phyloP scores from a whole-genome alignment of 2,329 filamentous ascomycete genomes.

The Fusarium sp. region DNA sequence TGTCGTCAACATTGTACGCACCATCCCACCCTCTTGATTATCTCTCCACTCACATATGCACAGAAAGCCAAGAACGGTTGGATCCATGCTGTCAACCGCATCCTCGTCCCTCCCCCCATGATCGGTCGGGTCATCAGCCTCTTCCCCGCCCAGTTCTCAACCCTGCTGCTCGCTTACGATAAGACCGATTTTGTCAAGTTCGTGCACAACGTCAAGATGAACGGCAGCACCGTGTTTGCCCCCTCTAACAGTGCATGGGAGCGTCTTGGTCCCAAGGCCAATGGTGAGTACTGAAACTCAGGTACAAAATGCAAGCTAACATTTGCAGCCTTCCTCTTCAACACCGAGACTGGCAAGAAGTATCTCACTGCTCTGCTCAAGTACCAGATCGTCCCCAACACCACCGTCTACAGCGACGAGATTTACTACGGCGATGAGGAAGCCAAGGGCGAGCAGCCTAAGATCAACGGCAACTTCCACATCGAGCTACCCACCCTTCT shows the following conservation, averaged over 20 bases:
- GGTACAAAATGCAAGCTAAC: not conserved
- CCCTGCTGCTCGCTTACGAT: conserved; percentile 77
- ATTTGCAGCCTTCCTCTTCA: conserved; percentile 77
- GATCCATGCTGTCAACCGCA: conserved; percentile 79
- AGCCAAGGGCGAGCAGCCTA: conserved; percentile 30
- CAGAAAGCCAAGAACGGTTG: conserved; percentile 82
- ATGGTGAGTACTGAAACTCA: conserved; percentile 54
- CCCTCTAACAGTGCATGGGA: conserved; percentile 85
- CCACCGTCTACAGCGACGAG: conserved; percentile 86
- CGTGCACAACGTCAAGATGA: conserved; percentile 63
- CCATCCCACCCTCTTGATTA: not conserved
- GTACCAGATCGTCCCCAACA: conserved; percentile 81
- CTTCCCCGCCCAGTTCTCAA: conserved; percentile 82
- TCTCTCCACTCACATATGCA: not conserved
- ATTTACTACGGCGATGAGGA: conserved; percentile 67
- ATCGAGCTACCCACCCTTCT: conserved; percentile 82
- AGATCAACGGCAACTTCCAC: conserved; percentile 54
- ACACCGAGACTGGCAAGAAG: conserved; percentile 75
- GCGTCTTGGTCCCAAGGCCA: conserved; percentile 77
- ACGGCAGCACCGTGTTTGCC: conserved; percentile 82
- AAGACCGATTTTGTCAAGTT: conserved; percentile 78
- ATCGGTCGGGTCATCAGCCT: conserved; percentile 67
- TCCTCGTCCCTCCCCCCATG: conserved; percentile 81
- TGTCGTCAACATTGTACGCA: conserved; percentile 74
- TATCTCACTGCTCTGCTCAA: conserved; percentile 83